Percentiles rank a stretch among this genome's conserved stretches.
Evolutionary conservation across 345 rosid genomes (phyloP).

Genomic region (Hypericum perforatum): DNA sequence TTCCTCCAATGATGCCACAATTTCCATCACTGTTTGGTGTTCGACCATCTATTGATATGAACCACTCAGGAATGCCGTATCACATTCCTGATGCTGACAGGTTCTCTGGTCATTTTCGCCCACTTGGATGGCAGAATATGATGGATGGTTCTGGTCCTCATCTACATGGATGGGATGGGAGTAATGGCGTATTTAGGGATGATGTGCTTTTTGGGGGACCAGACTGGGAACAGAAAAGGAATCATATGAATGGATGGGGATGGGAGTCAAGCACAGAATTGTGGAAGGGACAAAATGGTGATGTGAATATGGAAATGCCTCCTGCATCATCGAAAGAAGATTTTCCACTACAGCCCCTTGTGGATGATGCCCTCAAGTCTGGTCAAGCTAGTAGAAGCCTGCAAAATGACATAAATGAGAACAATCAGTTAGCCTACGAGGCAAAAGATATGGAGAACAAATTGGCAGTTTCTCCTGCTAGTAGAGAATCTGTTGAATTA

Average conservation of each 20-base stretch:
- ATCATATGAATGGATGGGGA: conserved; percentile 46
- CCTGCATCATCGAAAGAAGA: conserved; percentile 55
- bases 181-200: conserved; percentile 63
- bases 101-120: conserved; percentile 71
- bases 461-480: conserved; percentile 32
- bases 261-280: conserved; percentile 69
- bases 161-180: conserved; percentile 91
- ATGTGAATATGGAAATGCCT: conserved; percentile 41
- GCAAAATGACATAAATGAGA: conserved; percentile 21
- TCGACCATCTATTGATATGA: conserved; percentile 77
- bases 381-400: conserved; percentile 34
- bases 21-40: conserved; percentile 64
- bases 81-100: conserved; percentile 78
- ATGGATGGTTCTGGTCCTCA: conserved; percentile 75
- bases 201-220: conserved; percentile 66
- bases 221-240: conserved; percentile 86
- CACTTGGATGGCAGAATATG: conserved; percentile 90
- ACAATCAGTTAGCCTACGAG: conserved; percentile 20
- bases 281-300: conserved; percentile 82
- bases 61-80: conserved; percentile 66
- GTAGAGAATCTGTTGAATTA: conserved; percentile 29
- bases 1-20: conserved; percentile 65
- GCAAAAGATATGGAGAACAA: conserved; percentile 41
- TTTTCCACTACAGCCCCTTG: conserved; percentile 33
- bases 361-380: conserved; percentile 32